A percentile compares a stretch with the other conserved stretches of the same genome.
Evolutionary conservation across 1,139 yeast genomes (phyloP).

Genomic region (Meyerozyma athensensis): DNA sequence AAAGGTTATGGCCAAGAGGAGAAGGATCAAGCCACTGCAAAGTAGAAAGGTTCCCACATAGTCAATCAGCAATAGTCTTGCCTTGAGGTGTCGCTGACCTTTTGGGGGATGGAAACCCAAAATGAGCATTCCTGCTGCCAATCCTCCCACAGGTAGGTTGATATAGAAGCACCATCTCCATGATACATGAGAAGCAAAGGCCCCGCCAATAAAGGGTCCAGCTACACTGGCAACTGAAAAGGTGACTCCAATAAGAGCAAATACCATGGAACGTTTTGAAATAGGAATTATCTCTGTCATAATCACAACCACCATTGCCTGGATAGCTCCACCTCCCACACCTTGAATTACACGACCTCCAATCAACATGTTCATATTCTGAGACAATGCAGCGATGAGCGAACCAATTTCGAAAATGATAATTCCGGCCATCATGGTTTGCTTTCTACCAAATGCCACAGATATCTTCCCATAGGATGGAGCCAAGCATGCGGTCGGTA

Average conservation of each 20-base stretch:
- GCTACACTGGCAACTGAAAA: conserved; percentile 53
- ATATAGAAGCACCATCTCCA: conserved; percentile 84
- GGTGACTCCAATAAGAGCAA: conserved; percentile 46
- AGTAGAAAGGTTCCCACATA: conserved; percentile 42
- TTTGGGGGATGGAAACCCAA: conserved; percentile 54
- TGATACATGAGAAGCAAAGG: conserved; percentile 52
- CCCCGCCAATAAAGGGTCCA: conserved; percentile 71
- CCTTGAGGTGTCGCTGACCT: conserved; percentile 34
- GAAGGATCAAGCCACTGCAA: conserved; percentile 36
- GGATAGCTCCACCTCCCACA: conserved; percentile 68
- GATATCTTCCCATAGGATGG: conserved; percentile 61
- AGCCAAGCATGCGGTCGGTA: conserved; percentile 55
- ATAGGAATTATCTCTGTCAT: conserved; percentile 60
- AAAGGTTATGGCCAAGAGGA: conserved; percentile 48
- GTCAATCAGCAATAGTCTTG: conserved; percentile 43
- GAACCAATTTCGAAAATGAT: conserved; percentile 61
- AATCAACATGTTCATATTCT: conserved; percentile 54
- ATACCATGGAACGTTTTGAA: conserved; percentile 49
- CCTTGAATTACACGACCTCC: conserved; percentile 73
- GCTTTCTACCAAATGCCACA: conserved; percentile 58
- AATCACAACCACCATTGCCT: conserved; percentile 54
- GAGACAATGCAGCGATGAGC: conserved; percentile 53
- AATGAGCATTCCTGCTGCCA: conserved; percentile 42
- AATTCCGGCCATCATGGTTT: conserved; percentile 44
- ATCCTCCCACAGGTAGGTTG: conserved; percentile 65